Evolutionary conservation across 2,329 filamentous ascomycete species (phyloP), one percentile per base, ranked within the genome.

Genomic region (Ceratocystis huliohia): DNA sequence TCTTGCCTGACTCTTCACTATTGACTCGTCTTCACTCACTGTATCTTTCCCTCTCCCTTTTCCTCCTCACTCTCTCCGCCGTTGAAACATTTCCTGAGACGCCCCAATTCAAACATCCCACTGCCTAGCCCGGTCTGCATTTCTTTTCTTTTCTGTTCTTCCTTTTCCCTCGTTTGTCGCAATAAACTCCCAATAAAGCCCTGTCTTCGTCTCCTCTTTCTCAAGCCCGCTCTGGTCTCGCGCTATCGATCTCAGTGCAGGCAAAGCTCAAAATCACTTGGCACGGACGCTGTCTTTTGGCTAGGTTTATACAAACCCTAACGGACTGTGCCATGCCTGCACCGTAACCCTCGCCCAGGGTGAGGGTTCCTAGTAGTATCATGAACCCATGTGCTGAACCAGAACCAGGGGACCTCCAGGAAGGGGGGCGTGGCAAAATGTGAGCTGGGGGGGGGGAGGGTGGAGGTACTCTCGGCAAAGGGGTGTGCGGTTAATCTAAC

Each of bases 41-140:
- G 8, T 20, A 4, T 59, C 28, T 59, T 30, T 59, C 15, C 5
- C 6, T 30, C 10, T 15, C 30, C 30, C 30, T 30, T 57, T 15
- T 6, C 17, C 5, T 25, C 20, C 22, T 57, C 28, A 15, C 22
- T 57, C 53, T 57, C 50, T 22, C 20, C 13, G 7, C 6, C 53
- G 7, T 33, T 57, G 53, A 57, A 57, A 57, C 53, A 57, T 57
- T 57, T 57, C 13, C 53, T 33, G 53, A 57, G 53, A 57, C 50
- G 22, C 17, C 6, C 17, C 6, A n/a, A 50, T n/a, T n/a, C 46
- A 20, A 22, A 17, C 50, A 56, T 22, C 4, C 20, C n/a, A 56
- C n/a, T 13, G 22, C 10, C 50, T 22, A 56, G 10, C 50, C 45
- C 45, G 17, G n/a, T 1, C 5, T n/a, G 6, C 46, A 5, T 22